Conservation (phyloP, 495 filamentous ascomycete genomes). For the Lophiotrema nucula region DNA sequence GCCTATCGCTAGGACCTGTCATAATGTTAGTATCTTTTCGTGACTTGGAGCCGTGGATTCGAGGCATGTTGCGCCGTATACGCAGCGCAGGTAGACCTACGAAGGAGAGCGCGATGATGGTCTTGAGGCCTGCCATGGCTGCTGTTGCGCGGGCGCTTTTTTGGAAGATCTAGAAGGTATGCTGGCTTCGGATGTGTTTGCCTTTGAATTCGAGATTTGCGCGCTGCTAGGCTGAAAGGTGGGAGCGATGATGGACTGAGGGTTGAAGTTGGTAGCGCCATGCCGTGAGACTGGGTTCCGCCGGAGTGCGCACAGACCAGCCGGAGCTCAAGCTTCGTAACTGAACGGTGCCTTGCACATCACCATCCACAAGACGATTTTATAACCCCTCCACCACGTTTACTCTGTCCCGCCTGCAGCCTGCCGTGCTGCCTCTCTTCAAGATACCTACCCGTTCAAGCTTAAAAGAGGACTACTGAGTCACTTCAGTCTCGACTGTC, state of each 20-base stretch:
- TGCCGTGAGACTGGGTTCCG: too few relatives aligned
- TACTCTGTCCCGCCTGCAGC: too few relatives aligned
- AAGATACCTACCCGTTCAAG: too few relatives aligned
- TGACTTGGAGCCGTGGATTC: too few relatives aligned
- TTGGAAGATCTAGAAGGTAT: not conserved
- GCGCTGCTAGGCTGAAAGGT: not conserved
- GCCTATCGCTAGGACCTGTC: conserved; percentile 88
- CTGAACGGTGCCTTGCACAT: too few relatives aligned
- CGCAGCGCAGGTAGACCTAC: conserved; percentile 53
- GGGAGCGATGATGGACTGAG: not conserved
- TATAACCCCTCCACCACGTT: not conserved
- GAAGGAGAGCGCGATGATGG: conserved; percentile 98
- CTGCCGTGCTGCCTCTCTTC: too few relatives aligned
- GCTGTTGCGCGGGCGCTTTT: conserved; percentile 23
- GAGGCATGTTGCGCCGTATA: too few relatives aligned
- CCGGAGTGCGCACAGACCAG: conserved; percentile 11
- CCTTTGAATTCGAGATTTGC: too few relatives aligned
- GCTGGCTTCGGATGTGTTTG: not conserved
- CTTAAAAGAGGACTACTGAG: too few relatives aligned
- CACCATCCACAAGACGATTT: not conserved
- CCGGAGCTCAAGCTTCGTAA: conserved; percentile 22
- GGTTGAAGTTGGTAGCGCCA: conserved; percentile 20
- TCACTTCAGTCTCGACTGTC: not conserved
- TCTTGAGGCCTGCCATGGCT: conserved; percentile 92
- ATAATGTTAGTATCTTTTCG: conserved; percentile 6